phyloP scores from a whole-genome alignment of 2,329 filamentous ascomycete species.

The Clarireedia sp. region DNA sequence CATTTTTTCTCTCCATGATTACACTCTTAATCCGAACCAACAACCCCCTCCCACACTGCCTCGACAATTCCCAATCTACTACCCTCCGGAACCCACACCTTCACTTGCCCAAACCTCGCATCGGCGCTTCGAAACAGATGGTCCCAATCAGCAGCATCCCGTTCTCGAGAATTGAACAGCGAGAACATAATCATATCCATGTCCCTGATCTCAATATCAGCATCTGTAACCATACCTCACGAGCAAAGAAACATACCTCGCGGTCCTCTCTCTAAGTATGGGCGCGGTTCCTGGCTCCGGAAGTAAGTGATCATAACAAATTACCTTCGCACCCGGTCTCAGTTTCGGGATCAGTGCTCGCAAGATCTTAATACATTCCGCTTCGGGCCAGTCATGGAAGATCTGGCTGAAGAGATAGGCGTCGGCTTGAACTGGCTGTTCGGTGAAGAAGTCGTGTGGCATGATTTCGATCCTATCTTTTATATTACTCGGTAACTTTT shows the following conservation, averaged over 20 bases:
- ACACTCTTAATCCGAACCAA: no score
- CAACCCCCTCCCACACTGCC: background rate
- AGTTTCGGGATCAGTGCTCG: background rate
- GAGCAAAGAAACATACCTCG: background rate
- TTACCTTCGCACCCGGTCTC: background rate
- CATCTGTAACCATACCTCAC: background rate
- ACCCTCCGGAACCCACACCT: background rate
- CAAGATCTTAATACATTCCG: background rate
- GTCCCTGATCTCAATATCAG: background rate
- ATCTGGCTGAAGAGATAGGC: background rate
- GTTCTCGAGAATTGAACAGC: background rate
- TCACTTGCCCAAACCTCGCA: background rate
- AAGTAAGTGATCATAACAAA: background rate
- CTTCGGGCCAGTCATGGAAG: background rate
- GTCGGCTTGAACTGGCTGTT: background rate
- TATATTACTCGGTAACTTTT: slow-evolving; percentile 32
- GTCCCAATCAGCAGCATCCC: background rate
- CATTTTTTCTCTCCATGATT: no score
- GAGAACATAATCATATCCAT: slow-evolving; percentile 1
- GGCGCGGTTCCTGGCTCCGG: background rate
- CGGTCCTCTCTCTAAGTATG: background rate
- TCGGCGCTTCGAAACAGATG: background rate
- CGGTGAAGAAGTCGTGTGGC: background rate
- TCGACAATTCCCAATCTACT: background rate
- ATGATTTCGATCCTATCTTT: background rate